Percentiles rank a stretch among this genome's conserved stretches.
Conservation (phyloP, 345 rosid genomes). For the Corymbia maculata region DNA sequence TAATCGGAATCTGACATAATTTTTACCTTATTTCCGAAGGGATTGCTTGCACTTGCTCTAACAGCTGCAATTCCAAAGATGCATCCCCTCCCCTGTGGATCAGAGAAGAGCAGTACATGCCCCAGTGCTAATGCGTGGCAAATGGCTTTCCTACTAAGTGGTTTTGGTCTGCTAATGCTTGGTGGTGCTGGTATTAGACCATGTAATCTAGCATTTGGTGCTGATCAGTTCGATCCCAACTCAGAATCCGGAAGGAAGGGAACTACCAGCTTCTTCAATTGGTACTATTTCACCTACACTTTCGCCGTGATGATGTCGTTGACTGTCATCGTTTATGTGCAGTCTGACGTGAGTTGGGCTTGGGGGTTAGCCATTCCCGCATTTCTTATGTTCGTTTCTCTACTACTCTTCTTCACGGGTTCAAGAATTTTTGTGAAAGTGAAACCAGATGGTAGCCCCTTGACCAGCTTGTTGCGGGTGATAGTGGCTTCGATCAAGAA, state of each 20-base stretch:
- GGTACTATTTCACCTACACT: slow-evolving; percentile 42
- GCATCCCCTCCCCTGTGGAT: slow-evolving; percentile 23
- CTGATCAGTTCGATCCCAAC: slow-evolving; percentile 41
- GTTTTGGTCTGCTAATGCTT: slow-evolving; percentile 17
- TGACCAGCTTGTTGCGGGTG: slow-evolving; percentile 26
- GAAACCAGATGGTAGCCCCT: slow-evolving; percentile 29
- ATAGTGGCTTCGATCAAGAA: slow-evolving; percentile 47
- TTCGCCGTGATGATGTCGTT: slow-evolving; percentile 28
- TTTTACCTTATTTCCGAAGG: slow-evolving; percentile 8
- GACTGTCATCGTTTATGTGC: slow-evolving; percentile 36
- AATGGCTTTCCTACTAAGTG: slow-evolving; percentile 16
- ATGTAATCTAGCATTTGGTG: slow-evolving; percentile 44
- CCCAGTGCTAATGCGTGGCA: slow-evolving; percentile 20
- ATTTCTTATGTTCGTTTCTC: slow-evolving; percentile 26
- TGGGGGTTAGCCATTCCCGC: slow-evolving; percentile 45
- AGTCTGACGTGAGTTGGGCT: slow-evolving; percentile 46
- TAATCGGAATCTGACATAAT: not conserved
- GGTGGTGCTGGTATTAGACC: slow-evolving; percentile 48
- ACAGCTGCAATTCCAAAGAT: slow-evolving; percentile 27
- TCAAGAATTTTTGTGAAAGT: slow-evolving; percentile 21
- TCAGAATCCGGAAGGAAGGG: slow-evolving; percentile 28
- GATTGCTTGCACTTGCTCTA: slow-evolving; percentile 28
- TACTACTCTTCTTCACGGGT: slow-evolving; percentile 22
- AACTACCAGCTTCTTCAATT: slow-evolving; percentile 41
- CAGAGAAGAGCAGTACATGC: slow-evolving; percentile 1